Evolutionary conservation across 352 stramenopile genomes (phyloP).

Genomic region (Blastocystis hominis): DNA sequence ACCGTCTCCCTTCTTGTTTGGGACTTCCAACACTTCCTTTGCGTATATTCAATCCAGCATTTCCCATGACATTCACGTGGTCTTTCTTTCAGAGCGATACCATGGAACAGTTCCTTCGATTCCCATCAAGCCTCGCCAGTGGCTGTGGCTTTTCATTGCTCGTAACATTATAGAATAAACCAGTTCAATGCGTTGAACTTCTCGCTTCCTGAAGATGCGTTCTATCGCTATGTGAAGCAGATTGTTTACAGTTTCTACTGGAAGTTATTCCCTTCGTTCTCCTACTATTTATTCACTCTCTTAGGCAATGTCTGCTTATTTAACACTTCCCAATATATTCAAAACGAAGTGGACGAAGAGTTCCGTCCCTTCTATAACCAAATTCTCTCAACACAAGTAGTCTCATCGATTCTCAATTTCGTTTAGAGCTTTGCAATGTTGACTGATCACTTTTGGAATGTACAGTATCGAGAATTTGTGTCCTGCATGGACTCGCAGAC

Average conservation of each 20-base stretch:
- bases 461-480: background rate
- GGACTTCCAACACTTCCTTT: background rate
- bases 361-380: background rate
- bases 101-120: background rate
- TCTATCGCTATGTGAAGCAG: background rate
- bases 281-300: background rate
- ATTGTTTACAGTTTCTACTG: background rate
- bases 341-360: background rate
- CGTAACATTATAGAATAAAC: background rate
- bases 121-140: background rate
- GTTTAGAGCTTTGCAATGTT: slow-evolving; percentile 42
- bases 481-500: background rate
- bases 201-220: background rate
- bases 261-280: background rate
- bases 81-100: background rate
- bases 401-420: background rate
- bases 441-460: slow-evolving; percentile 30
- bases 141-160: background rate
- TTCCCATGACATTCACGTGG: background rate
- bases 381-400: background rate
- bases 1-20: slow-evolving; percentile 37
- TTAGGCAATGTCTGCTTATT: slow-evolving; percentile 26
- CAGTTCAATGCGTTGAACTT: background rate
- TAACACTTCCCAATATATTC: background rate
- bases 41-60: background rate